Evolutionary conservation across 495 filamentous ascomycete species (phyloP), one percentile per base, ranked within the genome.

Genomic region (Friedmanniomyces simplex): DNA sequence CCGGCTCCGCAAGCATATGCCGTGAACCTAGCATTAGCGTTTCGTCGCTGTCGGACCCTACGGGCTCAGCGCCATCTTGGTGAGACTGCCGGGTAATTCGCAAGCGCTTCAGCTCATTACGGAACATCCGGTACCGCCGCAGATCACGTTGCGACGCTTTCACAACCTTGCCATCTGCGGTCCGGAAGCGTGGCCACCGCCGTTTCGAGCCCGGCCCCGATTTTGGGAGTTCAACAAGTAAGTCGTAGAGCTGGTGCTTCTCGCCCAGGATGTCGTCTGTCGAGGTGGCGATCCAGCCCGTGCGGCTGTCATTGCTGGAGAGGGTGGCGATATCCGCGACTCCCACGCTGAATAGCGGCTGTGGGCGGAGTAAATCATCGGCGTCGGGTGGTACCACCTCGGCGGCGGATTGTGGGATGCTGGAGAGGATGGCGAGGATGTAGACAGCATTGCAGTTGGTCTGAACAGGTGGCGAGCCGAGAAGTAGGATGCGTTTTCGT

Each of bases 91-190:
- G 26, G 60, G 52, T 30, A 16, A 64, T 60, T 20, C 74, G 71
- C 39, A 84, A 67, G 11, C 77, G 78, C 12, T 77, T 76, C 2
- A 93, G 76, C 20, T 83, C 86, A 65, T 73, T 75, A 26, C 78
- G 79, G 16, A 98, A 78, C 13, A 83, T 76, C 24, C 76, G 74
- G 69, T 87, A 96, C 22, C 91, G 83, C 12, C 88, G 79, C 5
- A 91, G 78, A 62, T 98, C 93, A 22, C 93, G 82, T 68, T 96
- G 93, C 0, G 90, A 95, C 2, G 93, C 93, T 72, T 82, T 89
- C n/a, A 97, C 70, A 16, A 74, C 71, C 1, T 72, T 71, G 1
- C 82, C 81, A 52, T 77, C 70, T 20, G 82, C 73, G n/a, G 69
- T 76, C 63, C 83, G 78, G 16, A 96, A 79, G 24, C 75, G 81